phyloP scores from a whole-genome alignment of 1,284 basidiomycete species.

The Singerocomus inundabilis region DNA sequence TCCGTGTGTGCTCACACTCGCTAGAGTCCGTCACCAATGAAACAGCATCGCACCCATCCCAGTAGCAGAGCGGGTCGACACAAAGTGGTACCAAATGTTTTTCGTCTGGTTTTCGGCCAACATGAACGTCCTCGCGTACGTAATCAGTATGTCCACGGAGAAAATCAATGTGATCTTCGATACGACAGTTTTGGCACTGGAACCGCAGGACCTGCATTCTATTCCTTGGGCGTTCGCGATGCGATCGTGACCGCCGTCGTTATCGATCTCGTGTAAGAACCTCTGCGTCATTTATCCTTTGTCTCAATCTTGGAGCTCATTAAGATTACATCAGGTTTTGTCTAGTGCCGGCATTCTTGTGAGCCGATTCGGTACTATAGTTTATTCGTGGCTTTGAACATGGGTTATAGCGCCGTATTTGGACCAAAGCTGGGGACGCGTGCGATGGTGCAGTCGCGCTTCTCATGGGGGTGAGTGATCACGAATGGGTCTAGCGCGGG shows the following conservation, averaged over 20 bases:
- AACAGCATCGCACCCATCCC: slow-evolving; percentile 53
- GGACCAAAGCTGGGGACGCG: slow-evolving; percentile 62
- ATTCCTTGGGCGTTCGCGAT: slow-evolving; percentile 51
- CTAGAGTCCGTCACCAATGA: neutral
- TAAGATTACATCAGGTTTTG: slow-evolving; percentile 22
- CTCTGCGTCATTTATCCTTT: neutral
- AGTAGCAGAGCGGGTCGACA: slow-evolving; percentile 45
- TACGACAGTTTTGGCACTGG: slow-evolving; percentile 49
- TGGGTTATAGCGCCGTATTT: slow-evolving; percentile 45
- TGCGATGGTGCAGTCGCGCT: slow-evolving; percentile 62
- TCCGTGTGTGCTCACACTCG: neutral
- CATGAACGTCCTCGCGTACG: slow-evolving; percentile 56
- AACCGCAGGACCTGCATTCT: slow-evolving; percentile 59
- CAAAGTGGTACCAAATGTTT: slow-evolving; percentile 60
- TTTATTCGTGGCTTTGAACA: slow-evolving; percentile 5
- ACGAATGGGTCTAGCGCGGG: neutral
- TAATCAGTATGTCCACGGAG: neutral
- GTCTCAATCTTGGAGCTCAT: neutral
- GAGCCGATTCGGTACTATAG: slow-evolving; percentile 22
- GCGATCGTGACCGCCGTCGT: slow-evolving; percentile 52
- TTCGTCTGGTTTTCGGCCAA: slow-evolving; percentile 67
- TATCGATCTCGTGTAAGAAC: slow-evolving; percentile 53
- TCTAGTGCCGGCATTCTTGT: slow-evolving; percentile 55
- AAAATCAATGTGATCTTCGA: neutral
- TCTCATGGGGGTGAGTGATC: slow-evolving; percentile 46